Evolutionary conservation across 805 yeast species (phyloP).

Genomic region (Saturnispora quitensis): DNA sequence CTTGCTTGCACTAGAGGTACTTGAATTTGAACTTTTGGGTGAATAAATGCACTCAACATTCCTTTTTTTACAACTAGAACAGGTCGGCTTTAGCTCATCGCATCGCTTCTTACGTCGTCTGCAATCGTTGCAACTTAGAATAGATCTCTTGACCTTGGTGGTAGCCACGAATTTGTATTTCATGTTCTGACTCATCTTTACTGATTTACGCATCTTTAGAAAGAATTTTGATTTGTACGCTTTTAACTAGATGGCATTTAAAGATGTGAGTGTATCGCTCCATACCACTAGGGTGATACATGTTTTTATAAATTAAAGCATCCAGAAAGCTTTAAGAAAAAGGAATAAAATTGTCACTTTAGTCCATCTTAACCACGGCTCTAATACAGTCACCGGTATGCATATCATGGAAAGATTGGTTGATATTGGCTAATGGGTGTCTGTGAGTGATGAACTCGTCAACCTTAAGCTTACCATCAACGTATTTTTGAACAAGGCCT

Average conservation of each 20-base stretch:
- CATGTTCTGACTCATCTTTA: conserved; percentile 3
- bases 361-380: conserved; percentile 50
- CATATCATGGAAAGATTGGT: conserved; percentile 89
- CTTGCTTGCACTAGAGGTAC: not conserved
- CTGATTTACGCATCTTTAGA: not conserved
- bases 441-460: conserved; percentile 94
- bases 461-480: conserved; percentile 73
- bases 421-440: conserved; percentile 68
- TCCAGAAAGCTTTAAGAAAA: not conserved
- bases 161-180: conserved; percentile 8
- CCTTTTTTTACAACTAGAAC: conserved; percentile 31
- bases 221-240: not conserved
- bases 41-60: conserved; percentile 25
- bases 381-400: conserved; percentile 91
- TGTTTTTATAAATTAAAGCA: not conserved
- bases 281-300: not conserved
- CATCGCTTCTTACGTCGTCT: conserved; percentile 39
- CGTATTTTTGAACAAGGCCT: conserved; percentile 76
- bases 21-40: not conserved
- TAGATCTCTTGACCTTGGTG: conserved; percentile 3
- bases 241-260: not conserved
- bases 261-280: not conserved
- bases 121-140: conserved; percentile 23
- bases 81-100: conserved; percentile 34
- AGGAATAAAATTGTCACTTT: not conserved